Base-by-base conservation (phyloP, 805 yeast genomes). In the Metschnikowia borealis region DNA sequence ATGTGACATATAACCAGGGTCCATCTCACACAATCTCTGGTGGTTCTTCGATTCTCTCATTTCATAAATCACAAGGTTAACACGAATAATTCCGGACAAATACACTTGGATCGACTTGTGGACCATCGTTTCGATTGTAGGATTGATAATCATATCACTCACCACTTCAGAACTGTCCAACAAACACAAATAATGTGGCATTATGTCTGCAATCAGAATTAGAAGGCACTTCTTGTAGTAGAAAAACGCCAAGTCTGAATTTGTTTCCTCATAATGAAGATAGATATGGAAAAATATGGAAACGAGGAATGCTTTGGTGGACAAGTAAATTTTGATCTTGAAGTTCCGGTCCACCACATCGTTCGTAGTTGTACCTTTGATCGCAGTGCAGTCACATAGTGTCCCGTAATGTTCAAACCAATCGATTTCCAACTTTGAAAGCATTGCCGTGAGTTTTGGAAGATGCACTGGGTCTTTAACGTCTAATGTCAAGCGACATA, bases 31-130 rank as follows among this genome's bases (percentile, higher is more conserved):
- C 14, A 23, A 36, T 13, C 43, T 35, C 11, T 54, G 58, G 53
- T 69, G 73, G 4, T 60, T 60, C 2, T 58, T 47, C 2, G 58
- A 47, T 6, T 36, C 54, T 21, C 59, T 59, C 61, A 62, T 50
- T 26, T 58, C 59, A 46, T 60, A 62, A 17, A 70, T 64, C 3
- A 57, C 46, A 38, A 64, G 65, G 50, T 70, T 71, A 10, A 63
- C 60, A 36, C 70, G 58, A 3, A 68, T 59, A 7, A 69, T 61
- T 6, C 66, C 58, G 1, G 73, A 67, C 35, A 68, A 52, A 40
- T 62, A 56, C 3, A 67, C 53, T 53, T 63, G 67, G 50, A 65
- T 67, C 6, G 69, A 50, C 51, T 66, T 69, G 48, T 69, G 73
- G 18, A 70, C 60, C 47, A 62, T 52, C 44, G 53, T 49, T 14